Evolutionary conservation across 768 basidiomycete species (phyloP).

Genomic region (Mycena leptocephala): DNA sequence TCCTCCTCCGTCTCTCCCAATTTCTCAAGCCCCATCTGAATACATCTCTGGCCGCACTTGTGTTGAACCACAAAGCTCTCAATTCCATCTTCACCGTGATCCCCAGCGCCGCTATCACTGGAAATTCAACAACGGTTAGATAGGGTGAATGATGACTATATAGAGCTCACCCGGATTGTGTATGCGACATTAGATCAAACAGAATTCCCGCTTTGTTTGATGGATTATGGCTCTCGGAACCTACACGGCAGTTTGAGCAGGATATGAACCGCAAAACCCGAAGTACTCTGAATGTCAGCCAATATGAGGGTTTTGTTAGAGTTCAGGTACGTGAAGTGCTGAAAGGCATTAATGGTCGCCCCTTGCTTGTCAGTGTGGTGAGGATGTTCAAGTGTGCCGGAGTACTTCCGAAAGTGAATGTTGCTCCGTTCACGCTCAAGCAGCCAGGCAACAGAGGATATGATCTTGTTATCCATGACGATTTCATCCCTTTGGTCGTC

Average conservation of each 20-base stretch:
- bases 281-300: background rate
- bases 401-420: background rate
- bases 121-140: background rate
- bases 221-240: background rate
- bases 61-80: background rate
- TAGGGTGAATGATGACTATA: background rate
- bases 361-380: background rate
- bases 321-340: background rate
- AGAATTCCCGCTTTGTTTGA: background rate
- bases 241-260: background rate
- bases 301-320: background rate
- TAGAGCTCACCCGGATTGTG: background rate
- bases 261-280: background rate
- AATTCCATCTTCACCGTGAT: background rate
- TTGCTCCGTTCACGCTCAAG: background rate
- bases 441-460: background rate
- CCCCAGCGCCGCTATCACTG: background rate
- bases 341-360: background rate
- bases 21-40: background rate
- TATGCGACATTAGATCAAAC: constrained; percentile 11
- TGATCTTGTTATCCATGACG: background rate
- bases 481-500: background rate
- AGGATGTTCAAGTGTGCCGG: background rate
- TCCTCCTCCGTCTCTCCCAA: background rate
- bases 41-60: background rate